Evolutionary conservation across 805 yeast genomes (phyloP).

Genomic region (Debaryomyces tyrocola): DNA sequence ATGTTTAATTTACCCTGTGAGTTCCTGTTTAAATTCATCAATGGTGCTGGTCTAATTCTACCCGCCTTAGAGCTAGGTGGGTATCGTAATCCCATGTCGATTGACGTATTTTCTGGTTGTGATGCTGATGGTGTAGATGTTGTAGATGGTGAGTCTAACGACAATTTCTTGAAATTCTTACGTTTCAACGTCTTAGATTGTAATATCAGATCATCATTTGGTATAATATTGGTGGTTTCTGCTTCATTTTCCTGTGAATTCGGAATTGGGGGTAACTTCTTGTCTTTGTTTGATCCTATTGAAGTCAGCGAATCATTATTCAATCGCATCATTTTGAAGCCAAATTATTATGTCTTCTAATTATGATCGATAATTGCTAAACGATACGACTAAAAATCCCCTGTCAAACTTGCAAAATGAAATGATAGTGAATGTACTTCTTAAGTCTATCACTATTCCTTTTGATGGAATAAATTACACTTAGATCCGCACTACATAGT

Average conservation of each 20-base stretch:
- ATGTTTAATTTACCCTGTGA: constrained; percentile 7
- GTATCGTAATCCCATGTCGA: not conserved
- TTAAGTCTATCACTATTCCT: too few relatives aligned
- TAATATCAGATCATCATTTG: constrained; percentile 21
- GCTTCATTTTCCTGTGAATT: constrained; percentile 7
- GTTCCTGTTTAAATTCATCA: constrained; percentile 18
- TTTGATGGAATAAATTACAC: too few relatives aligned
- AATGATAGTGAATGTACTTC: too few relatives aligned
- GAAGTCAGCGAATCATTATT: constrained; percentile 21
- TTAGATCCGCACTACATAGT: too few relatives aligned
- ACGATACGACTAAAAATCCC: too few relatives aligned
- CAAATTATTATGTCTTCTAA: too few relatives aligned
- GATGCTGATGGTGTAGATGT: not conserved
- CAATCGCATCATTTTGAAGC: constrained; percentile 14
- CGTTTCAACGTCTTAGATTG: constrained; percentile 37
- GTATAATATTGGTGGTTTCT: constrained; percentile 2
- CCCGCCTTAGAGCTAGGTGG: constrained; percentile 2
- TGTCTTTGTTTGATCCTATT: constrained; percentile 26
- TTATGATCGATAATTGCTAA: too few relatives aligned
- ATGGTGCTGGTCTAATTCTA: constrained; percentile 33
- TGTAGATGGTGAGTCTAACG: constrained; percentile 16
- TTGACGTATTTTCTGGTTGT: not conserved
- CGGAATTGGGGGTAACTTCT: constrained; percentile 42
- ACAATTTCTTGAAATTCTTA: constrained; percentile 40
- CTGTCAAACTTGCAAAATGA: too few relatives aligned